Percentiles rank a stretch among this genome's conserved stretches.
These are phyloP conservation scores for Cryptosporidium sp. DNA, from an alignment of 169 alveolate species.

Conservation along the genomic window DNA sequence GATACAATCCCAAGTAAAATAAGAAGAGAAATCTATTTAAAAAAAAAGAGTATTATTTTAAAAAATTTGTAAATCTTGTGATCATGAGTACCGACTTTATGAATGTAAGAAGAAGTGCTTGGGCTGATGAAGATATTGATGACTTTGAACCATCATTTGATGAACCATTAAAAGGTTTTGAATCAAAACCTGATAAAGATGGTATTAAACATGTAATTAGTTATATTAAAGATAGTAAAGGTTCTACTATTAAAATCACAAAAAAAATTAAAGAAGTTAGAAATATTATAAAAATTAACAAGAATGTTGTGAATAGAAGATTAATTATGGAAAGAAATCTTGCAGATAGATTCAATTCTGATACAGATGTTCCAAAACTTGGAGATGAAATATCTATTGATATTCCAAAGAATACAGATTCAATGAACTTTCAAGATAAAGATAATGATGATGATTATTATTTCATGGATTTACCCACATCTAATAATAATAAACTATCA, in stretches of 20 bases:
- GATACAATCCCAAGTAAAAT: not conserved
- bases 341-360: slow-evolving; percentile 56
- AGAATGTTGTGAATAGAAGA: slow-evolving; percentile 52
- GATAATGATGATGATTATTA: slow-evolving; percentile 79
- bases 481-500: slow-evolving; percentile 17
- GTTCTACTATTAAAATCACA: slow-evolving; percentile 53
- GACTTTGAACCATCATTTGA: slow-evolving; percentile 76
- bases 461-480: slow-evolving; percentile 74
- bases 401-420: slow-evolving; percentile 77
- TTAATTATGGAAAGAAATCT: slow-evolving; percentile 45
- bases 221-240: slow-evolving; percentile 58
- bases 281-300: slow-evolving; percentile 44
- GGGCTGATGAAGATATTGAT: slow-evolving; percentile 76
- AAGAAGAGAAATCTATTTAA: not conserved
- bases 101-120: slow-evolving; percentile 59
- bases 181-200: slow-evolving; percentile 68
- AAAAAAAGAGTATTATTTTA: not conserved
- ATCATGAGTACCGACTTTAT: slow-evolving; percentile 29
- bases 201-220: slow-evolving; percentile 74
- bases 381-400: slow-evolving; percentile 82
- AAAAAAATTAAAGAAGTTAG: slow-evolving; percentile 50
- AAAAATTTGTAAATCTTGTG: not conserved
- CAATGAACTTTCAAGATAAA: slow-evolving; percentile 66
- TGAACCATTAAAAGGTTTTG: slow-evolving; percentile 74
- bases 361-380: slow-evolving; percentile 63